Evolutionary conservation across 1,284 basidiomycete species (phyloP), one percentile per base, ranked within the genome.

Genomic region (Sutorius eximius): DNA sequence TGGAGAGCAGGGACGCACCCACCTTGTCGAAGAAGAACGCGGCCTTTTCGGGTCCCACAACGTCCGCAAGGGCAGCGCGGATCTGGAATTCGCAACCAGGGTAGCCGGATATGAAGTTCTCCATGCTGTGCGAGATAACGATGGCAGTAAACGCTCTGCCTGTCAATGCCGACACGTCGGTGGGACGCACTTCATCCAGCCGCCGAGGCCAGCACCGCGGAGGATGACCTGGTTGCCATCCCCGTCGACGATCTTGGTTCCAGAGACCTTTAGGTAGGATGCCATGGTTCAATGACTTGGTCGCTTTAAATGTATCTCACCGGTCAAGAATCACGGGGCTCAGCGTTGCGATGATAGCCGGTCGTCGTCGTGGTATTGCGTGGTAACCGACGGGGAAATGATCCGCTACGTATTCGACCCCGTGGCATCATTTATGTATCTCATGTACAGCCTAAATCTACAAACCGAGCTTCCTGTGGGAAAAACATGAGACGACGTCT

Each of bases 11-110:
- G 12, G 22, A n/a, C 20, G 41, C 27, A 29, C 58, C n/a, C 6
- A 84, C 85, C 74, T 83, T 86, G 72, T 91, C 86, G 62, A 91
- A 92, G 75, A 91, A 91, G 73, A 83, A 87, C 29, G 82, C 82
- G 13, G 87, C 80, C 66, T 88, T 91, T 49, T 83, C 76, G 53
- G 78, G 59, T 2, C 89, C 89, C 18, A 92, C 71, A 0, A 82
- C 80, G 16, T 83, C 77, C 16, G 77, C 76, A n/a, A 92, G 74
- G 3, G 82, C 84, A 16, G 82, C 81, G 42, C 89, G 82, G 50
- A 90, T 84, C 68, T 86, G 82, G 65, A 77, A 80, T 62, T 85
- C 82, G 55, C 81, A 82, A 15, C 82, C 83, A 48, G 83, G 81
- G 60, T 78, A 84, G 11, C 82, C 81, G 52, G 77, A 75, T 45